Evolutionary conservation across 139 green algal genomes (phyloP), one percentile per base, ranked within the genome.

Genomic region (Picochlorum sp.): DNA sequence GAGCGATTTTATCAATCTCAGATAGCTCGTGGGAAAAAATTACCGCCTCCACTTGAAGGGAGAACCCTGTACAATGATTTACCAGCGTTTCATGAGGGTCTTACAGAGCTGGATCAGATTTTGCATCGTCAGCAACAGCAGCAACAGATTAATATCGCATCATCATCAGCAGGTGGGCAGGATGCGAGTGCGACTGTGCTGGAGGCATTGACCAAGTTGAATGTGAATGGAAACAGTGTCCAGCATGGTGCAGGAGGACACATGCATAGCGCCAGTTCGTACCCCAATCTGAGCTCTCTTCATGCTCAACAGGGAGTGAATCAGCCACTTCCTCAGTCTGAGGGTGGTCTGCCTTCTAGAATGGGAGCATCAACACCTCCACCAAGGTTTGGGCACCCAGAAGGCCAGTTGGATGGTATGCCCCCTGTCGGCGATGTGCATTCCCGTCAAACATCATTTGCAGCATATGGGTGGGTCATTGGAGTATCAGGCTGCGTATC

Each of bases 401-500:
- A 66, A 59, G 11, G 52, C 20, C 23, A 18, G 13, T n/a, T 23
- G 41, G 23, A 32, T 23, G 13, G 6, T 41, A 41, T 41, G 34
- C 34, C 34, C 8, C 1, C 34, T 41, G 34, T 41, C 9, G 34
- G 34, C 34, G 34, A 41, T 14, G 34, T 41, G 8, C 34, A 41
- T 41, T 52, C 67, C 4, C 60, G 59, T 38, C 52, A 63, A 63
- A 65, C 67, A 62, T 4, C 61, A 49, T 23, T 20, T 44, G 37
- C 45, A 49, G 24, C 61, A 62, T 41, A 24, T 4, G 20, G 30
- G 21, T 45, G 10, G 26, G 4, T 20, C n/a, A 20, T 50, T 88
- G 4, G 84, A 96, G 60, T 92, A 92, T 63, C 83, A 92, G 72
- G 88, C 85, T 44, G 89, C 88, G 1, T 95, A 96, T 64, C 79